Evolutionary conservation across 352 stramenopile species (phyloP).

Genomic region (Phytophthora fragariae): DNA sequence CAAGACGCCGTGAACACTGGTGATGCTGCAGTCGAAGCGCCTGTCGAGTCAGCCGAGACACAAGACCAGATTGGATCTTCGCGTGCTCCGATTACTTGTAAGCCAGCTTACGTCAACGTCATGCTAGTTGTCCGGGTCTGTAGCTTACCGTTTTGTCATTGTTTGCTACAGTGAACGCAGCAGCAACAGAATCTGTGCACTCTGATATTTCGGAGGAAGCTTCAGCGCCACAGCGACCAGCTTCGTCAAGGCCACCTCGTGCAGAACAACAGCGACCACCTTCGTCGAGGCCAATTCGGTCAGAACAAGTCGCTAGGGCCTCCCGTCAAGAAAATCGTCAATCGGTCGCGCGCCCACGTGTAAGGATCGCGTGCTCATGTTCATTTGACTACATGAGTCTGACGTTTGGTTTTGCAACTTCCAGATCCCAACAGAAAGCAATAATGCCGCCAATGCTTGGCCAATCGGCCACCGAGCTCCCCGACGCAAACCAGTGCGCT

Average conservation of each 20-base stretch:
- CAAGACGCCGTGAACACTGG: conserved; percentile 1
- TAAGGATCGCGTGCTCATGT: conserved; percentile 4
- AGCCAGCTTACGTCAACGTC: too few relatives aligned
- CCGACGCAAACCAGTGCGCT: conserved; percentile 47
- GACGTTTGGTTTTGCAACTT: not conserved
- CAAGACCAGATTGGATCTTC: conserved; percentile 39
- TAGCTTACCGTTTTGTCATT: not conserved
- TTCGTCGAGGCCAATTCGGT: too few relatives aligned
- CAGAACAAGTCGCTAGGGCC: conserved; percentile 10
- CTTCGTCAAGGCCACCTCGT: conserved; percentile 24
- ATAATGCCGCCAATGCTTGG: conserved; percentile 1
- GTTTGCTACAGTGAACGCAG: conserved; percentile 22
- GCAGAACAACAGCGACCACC: not conserved
- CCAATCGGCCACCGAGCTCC: not conserved
- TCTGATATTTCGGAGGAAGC: conserved; percentile 32
- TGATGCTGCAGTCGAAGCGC: conserved; percentile 11
- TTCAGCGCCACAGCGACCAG: conserved; percentile 5
- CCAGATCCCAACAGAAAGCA: conserved; percentile 21
- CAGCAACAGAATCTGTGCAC: conserved; percentile 17
- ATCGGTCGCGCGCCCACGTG: conserved; percentile 6
- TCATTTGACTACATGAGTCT: not conserved
- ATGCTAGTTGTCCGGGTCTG: not conserved
- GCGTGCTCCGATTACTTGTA: conserved; percentile 3
- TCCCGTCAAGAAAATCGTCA: conserved; percentile 24
- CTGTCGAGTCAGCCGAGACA: conserved; percentile 17